Percentiles rank a stretch among this genome's conserved stretches.
phyloP scores from a whole-genome alignment of 2,329 filamentous ascomycete species.

The Zasmidium cellare region DNA sequence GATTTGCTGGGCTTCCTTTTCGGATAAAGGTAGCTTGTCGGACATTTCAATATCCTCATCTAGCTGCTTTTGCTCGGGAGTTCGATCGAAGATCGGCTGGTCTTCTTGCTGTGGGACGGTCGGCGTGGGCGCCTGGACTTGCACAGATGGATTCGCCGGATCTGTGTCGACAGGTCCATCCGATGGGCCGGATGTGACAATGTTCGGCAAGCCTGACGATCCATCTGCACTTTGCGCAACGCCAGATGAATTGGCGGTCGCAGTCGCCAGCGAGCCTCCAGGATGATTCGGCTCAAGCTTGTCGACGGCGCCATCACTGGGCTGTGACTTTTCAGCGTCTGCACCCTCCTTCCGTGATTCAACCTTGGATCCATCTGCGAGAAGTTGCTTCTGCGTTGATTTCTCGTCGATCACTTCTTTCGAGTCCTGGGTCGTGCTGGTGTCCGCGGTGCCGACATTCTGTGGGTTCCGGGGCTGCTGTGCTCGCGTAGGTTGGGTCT shows the following conservation, averaged over 20 bases:
- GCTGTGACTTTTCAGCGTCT: constrained; percentile 20
- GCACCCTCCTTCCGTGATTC: constrained; percentile 11
- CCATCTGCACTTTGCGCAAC: neutral
- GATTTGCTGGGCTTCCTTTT: constrained; percentile 47
- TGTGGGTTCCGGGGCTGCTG: constrained; percentile 48
- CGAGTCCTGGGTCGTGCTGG: constrained; percentile 44
- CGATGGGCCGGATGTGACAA: constrained; percentile 13
- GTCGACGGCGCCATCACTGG: constrained; percentile 19
- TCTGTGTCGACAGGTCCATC: constrained; percentile 5
- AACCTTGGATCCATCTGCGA: constrained; percentile 15
- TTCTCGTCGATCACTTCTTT: constrained; percentile 50
- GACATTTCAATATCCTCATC: constrained; percentile 64
- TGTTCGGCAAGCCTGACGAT: constrained; percentile 1
- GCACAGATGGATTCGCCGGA: constrained; percentile 37
- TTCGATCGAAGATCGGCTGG: constrained; percentile 49
- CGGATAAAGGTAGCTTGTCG: constrained; percentile 50
- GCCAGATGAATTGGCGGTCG: neutral
- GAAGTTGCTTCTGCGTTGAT: constrained; percentile 17
- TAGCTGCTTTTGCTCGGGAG: constrained; percentile 46
- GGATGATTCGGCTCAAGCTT: constrained; percentile 7
- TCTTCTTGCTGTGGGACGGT: constrained; percentile 40
- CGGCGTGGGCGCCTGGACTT: constrained; percentile 49
- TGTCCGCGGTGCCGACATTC: constrained; percentile 42
- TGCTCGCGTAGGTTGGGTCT: constrained; percentile 36
- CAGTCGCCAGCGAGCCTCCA: neutral